Evolutionary conservation across 192 early-diverging fungal species (phyloP).

Genomic region (Linnemannia schmuckeri): DNA sequence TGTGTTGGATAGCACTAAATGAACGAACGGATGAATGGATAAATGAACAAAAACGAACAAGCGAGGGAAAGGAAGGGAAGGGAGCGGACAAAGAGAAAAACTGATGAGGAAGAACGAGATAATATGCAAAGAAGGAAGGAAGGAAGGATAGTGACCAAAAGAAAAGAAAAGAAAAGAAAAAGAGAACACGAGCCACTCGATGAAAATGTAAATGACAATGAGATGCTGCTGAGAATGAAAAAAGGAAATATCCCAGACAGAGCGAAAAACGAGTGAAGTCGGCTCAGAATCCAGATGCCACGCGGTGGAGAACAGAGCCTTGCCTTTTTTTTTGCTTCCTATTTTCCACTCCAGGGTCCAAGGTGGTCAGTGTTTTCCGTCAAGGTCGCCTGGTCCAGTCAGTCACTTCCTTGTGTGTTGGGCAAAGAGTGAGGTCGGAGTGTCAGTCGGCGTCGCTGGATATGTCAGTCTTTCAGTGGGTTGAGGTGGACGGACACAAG

Average conservation of each 20-base stretch:
- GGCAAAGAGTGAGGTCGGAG: too few relatives aligned
- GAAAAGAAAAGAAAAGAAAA: background rate
- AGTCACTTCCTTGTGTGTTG: too few relatives aligned
- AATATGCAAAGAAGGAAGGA: background rate
- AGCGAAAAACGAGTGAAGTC: background rate
- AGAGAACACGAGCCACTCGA: background rate
- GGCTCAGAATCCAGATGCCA: background rate
- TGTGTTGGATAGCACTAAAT: background rate
- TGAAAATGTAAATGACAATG: background rate
- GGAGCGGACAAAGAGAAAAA: background rate
- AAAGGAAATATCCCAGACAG: background rate
- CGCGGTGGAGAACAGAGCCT: background rate
- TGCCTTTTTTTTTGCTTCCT: background rate
- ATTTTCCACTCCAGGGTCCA: background rate
- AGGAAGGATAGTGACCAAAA: too few relatives aligned
- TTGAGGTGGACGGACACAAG: too few relatives aligned
- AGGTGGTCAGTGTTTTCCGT: background rate
- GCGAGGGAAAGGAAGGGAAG: background rate
- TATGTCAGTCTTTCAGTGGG: too few relatives aligned
- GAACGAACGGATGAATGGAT: background rate
- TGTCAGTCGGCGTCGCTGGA: too few relatives aligned
- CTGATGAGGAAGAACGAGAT: background rate
- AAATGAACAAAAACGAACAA: background rate
- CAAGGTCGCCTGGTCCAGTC: too few relatives aligned
- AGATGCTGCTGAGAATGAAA: conserved; percentile 6